Evolutionary conservation across 2,329 filamentous ascomycete species (phyloP), one percentile per base, ranked within the genome.

Genomic region (Pseudogymnoascus sp.): DNA sequence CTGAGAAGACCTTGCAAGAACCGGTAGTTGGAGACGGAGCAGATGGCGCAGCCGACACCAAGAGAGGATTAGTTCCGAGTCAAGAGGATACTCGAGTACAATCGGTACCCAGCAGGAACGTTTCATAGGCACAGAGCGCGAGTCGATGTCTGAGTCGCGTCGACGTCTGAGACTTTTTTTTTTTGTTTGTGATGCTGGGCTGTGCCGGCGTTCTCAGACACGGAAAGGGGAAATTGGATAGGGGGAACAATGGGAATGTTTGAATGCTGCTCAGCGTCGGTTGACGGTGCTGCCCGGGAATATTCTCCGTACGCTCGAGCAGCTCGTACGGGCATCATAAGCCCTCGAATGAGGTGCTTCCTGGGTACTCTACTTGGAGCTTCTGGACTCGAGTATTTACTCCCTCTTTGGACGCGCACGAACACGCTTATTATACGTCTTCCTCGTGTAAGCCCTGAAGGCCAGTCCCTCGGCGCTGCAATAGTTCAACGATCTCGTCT

Each of bases 161-260:
- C 47, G 28, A 7, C 22, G 8, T 33, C 28, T 20, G 25, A 33
- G 28, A 54, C 25, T 30, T 12, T 54, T 37, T 38, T 39, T 18
- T 39, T 39, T 54, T 54, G 28, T 54, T 54, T 54, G n/a, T 54
- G 47, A 54, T 30, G 47, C 9, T 30, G 47, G 18, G 9, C 25
- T 54, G 43, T 33, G 25, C 9, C 25, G 43, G 43, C 43, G 43
- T 54, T 33, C 25, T 54, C 22, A 54, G 43, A 54, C 43, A 54
- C 43, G n/a, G 43, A 54, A 54, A 54, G 43, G 43, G 43, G 43
- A 54, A 54, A 54, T 54, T 54, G 43, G 43, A 54, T 54, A 54
- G 43, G 47, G 43, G 47, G 28, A 20, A 54, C 47, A 54, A 54
- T 54, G 47, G 47, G 47, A 54, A 33, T 54, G 47, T 54, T 39